Evolutionary conservation across 2,329 filamentous ascomycete species (phyloP).

Genomic region (Neopestalotiopsis clavispora): DNA sequence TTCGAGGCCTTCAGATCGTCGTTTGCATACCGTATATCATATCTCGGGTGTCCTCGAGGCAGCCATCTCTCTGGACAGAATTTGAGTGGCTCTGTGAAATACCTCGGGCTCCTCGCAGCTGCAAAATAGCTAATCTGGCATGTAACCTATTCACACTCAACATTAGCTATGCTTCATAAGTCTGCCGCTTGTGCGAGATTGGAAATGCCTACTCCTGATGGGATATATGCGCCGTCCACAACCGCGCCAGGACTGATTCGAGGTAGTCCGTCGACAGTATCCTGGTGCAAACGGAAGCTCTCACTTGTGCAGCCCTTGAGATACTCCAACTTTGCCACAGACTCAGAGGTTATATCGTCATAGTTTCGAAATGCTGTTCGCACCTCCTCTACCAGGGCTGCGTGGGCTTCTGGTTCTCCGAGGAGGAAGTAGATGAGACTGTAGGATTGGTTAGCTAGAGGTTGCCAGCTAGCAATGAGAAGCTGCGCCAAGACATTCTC

Average conservation of each 20-base stretch:
- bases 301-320: slow-evolving; percentile 40
- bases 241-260: slow-evolving; percentile 27
- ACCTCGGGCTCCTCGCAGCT: slow-evolving; percentile 9
- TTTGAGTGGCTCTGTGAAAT: slow-evolving; percentile 16
- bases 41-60: slow-evolving; percentile 7
- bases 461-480: slow-evolving; percentile 23
- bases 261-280: slow-evolving; percentile 28
- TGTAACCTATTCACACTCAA: slow-evolving; percentile 4
- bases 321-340: slow-evolving; percentile 34
- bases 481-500: slow-evolving; percentile 24
- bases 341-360: slow-evolving; percentile 32
- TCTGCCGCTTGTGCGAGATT: neutral
- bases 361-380: slow-evolving; percentile 32
- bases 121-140: slow-evolving; percentile 16
- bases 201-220: slow-evolving; percentile 27
- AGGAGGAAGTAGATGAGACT: slow-evolving; percentile 25
- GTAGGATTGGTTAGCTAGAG: slow-evolving; percentile 22
- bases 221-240: slow-evolving; percentile 28
- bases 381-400: slow-evolving; percentile 36
- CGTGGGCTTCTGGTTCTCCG: slow-evolving; percentile 29
- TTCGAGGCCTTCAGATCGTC: slow-evolving; percentile 18
- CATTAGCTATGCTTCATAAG: slow-evolving; percentile 5
- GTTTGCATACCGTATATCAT: slow-evolving; percentile 12
- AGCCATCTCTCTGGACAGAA: slow-evolving; percentile 24
- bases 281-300: slow-evolving; percentile 36